Conservation (phyloP, 106 monocot species). For the Triglochin maritima region DNA sequence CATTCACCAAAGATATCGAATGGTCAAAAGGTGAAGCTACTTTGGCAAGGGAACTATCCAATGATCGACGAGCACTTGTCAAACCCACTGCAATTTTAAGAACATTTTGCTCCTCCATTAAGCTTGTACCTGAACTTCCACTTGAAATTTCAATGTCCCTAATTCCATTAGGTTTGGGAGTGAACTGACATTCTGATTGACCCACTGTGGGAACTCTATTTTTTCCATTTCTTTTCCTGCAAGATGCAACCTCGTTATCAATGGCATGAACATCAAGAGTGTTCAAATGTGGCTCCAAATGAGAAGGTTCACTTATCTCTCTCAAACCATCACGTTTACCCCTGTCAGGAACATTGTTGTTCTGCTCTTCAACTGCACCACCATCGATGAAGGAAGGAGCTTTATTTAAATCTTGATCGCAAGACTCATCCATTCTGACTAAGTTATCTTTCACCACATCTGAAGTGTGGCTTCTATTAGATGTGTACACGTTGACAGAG, state of each 20-base stretch:
- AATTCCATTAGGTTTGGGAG: slow-evolving; percentile 4
- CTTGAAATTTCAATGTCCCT: slow-evolving; percentile 2
- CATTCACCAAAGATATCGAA: slow-evolving; percentile 40
- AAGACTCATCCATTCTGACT: background rate
- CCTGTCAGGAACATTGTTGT: slow-evolving; percentile 1
- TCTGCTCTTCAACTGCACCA: slow-evolving; percentile 1
- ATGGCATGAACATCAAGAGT: slow-evolving; percentile 65
- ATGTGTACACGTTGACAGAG: slow-evolving; percentile 17
- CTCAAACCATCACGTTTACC: slow-evolving; percentile 3
- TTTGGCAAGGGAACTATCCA: background rate
- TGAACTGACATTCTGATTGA: background rate
- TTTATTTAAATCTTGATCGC: background rate
- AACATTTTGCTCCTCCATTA: slow-evolving; percentile 13
- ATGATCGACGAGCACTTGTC: slow-evolving; percentile 1
- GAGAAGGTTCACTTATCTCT: slow-evolving; percentile 4
- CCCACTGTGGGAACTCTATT: background rate
- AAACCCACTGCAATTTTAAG: slow-evolving; percentile 33
- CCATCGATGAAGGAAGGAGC: background rate
- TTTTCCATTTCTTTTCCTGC: slow-evolving; percentile 5
- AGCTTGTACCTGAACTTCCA: slow-evolving; percentile 6
- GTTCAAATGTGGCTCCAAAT: slow-evolving; percentile 17
- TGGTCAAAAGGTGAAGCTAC: slow-evolving; percentile 16
- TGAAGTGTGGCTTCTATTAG: slow-evolving; percentile 4
- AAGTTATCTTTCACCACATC: background rate
- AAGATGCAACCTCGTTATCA: slow-evolving; percentile 20